Evolutionary conservation across 2,329 filamentous ascomycete species (phyloP), one percentile per base, ranked within the genome.

Genomic region (Chalaropsis ovoidea): DNA sequence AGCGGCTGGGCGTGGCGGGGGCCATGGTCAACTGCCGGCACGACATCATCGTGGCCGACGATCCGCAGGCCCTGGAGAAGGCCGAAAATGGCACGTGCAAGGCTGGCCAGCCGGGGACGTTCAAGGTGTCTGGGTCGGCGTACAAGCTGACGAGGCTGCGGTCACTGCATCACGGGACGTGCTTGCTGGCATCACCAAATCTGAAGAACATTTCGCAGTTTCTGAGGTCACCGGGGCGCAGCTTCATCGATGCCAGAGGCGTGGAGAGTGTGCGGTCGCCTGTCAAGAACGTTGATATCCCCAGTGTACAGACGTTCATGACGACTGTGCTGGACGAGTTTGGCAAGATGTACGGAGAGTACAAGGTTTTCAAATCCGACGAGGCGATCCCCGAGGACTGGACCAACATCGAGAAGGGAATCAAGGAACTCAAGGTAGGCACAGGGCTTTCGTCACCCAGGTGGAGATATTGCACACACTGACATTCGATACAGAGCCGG

Each of bases 111-210:
- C 67, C 17, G 31, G 62, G 69, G 49, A 79, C 81, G 1, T 83
- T 86, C 72, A 99, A 99, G 74, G 82, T 97, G 11, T 96, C 91
- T 0, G 94, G 94, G 0, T 96, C 91, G 0, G 94, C 94, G 11
- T 99, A 95, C 77, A 97, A 97, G 75, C 80, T 99, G 64, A 96
- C 89, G 0, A 81, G 89, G 27, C 78, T 84, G 61, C 82, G 93
- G 56, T 87, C 91, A 7, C 79, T 99, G 67, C 94, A 99, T 75
- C 94, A 99, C 75, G 94, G 92, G 7, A 99, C 94, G 0, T 94
- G 91, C 71, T 79, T 99, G 54, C 79, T 97, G 1, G 79, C 81
- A 42, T 92, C 89, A 64, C 87, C 87, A 1, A 89, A 95, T 72
- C 77, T 97, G 52, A 74, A 77, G 39, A 76, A 79, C 49, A 88